Base-by-base conservation (phyloP, 495 filamentous ascomycete species). In the Lepraria neglecta region DNA sequence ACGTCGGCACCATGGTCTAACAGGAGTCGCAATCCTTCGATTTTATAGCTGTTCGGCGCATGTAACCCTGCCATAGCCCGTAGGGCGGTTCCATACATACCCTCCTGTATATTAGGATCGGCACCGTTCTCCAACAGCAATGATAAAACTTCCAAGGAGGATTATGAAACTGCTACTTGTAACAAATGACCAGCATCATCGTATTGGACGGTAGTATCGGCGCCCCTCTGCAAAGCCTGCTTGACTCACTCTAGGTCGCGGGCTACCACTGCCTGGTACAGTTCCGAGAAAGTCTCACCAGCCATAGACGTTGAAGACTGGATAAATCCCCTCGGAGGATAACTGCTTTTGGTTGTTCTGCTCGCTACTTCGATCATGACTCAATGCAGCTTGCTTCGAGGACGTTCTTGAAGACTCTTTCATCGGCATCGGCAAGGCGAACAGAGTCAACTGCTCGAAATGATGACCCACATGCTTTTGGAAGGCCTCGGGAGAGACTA, bases 361-460 rank as follows among this genome's bases (percentile, higher is more conserved):
- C n/a, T n/a, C n/a, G n/a, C n/a, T n/a, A n/a, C n/a, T n/a, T n/a
- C n/a, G n/a, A n/a, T n/a, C n/a, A 28, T 48, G 21, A 9, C 46
- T 48, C 46, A 50, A 14, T n/a, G 21, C 43, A 17, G 44, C 44
- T 15, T n/a, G 27, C 31, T 59, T 50, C n/a, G 42, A 50, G 9
- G 57, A 47, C 6, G 27, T 42, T 15, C 11, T n/a, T 24, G 57
- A 59, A 1, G 42, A 28, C 21, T 59, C 57, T 59, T 47, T 59
- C 12, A 47, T 59, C 17, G 43, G 44, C n/a, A 19, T 17, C 11
- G 68, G 64, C 11, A 70, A 56, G 2, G 64, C 66, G 60, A 70
- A 70, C 12, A 68, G 53, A 17, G 68, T 66, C 9, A 70, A 52
- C 35, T 70, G 64, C 43, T 68, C 64, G 19, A 67, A 53, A 46